Evolutionary conservation across 2,329 filamentous ascomycete species (phyloP), one percentile per base, ranked within the genome.

Genomic region (Daldinia sp.): DNA sequence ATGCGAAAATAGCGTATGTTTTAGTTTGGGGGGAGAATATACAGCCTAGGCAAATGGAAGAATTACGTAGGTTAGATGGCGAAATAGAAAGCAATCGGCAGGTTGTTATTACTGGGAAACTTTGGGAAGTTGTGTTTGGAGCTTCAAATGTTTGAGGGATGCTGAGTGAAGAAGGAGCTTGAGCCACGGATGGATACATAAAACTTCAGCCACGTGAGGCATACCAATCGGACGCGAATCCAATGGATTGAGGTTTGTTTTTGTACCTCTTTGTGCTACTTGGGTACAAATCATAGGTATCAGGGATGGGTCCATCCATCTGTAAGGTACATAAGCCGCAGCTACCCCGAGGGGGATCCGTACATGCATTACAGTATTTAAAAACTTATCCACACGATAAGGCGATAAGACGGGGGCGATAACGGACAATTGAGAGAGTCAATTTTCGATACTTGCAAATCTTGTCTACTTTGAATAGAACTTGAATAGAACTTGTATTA

Each of bases 401-500:
- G 21, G 21, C 43, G 25, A 29, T 19, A 21, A 10, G 1, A 32
- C 11, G 6, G 29, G 29, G 11, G 30, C 58, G 65, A 65, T 67
- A 65, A 52, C 50, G 56, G 49, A 17, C 49, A 61, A 62, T 55
- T 54, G 55, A 58, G n/a, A 55, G 45, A 37, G 27, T 59, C 43
- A 34, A 37, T 61, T 39, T 54, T 50, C 47, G 61, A 60, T 67
- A 63, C 21, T 32, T 58, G 55, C 53, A 65, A 48, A 13, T 57
- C 23, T 11, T 29, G n/a, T 25, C 29, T 39, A 29, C 9, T 41
- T 39, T 39, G 4, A n/a, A n/a, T n/a, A n/a, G n/a, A n/a, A n/a
- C n/a, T n/a, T n/a, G n/a, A n/a, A 41, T 29, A 21, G 15, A 51
- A 11, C 32, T 37, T 11, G 30, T 32, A 37, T 51, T 23, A 48